These are phyloP conservation scores for Delphinella strobiligena DNA, from an alignment of 2,329 filamentous ascomycete genomes.

Conservation along the genomic window DNA sequence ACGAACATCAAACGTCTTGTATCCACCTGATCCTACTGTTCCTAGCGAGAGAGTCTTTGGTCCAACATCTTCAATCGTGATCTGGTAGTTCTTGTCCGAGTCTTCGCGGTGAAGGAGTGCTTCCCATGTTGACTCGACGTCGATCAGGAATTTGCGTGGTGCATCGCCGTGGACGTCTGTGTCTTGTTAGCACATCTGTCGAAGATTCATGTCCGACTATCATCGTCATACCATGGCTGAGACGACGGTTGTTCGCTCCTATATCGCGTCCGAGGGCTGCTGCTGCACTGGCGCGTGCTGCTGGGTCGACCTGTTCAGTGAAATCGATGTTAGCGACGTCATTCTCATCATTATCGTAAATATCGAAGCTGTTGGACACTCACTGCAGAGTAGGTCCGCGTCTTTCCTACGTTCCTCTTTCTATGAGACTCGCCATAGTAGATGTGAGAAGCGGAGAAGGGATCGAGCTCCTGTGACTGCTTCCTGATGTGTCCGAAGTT, in stretches of 20 bases:
- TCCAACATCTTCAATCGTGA: constrained; percentile 90
- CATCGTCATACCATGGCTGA: constrained; percentile 21
- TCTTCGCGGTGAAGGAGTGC: constrained; percentile 76
- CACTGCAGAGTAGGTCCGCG: constrained; percentile 45
- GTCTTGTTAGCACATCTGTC: constrained; percentile 47
- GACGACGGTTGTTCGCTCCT: constrained; percentile 13
- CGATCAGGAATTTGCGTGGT: constrained; percentile 70
- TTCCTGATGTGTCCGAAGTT: constrained; percentile 3
- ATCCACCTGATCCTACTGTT: constrained; percentile 73
- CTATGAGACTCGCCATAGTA: constrained; percentile 46
- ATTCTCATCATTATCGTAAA: background rate
- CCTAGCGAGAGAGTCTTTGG: constrained; percentile 81
- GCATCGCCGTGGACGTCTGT: constrained; percentile 60
- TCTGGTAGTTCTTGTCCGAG: constrained; percentile 88
- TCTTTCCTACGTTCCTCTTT: constrained; percentile 34
- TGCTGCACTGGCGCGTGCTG: constrained; percentile 8
- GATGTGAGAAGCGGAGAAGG: constrained; percentile 44
- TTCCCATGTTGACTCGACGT: constrained; percentile 73
- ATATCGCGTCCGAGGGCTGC: constrained; percentile 9
- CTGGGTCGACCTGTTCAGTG: constrained; percentile 10
- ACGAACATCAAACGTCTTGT: constrained; percentile 79
- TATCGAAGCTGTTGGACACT: constrained; percentile 19
- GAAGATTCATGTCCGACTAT: too few relatives aligned
- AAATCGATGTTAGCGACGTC: constrained; percentile 8
- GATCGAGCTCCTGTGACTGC: constrained; percentile 33